Evolutionary conservation across 2,329 filamentous ascomycete species (phyloP).

Genomic region (Nannizzia gypsea): DNA sequence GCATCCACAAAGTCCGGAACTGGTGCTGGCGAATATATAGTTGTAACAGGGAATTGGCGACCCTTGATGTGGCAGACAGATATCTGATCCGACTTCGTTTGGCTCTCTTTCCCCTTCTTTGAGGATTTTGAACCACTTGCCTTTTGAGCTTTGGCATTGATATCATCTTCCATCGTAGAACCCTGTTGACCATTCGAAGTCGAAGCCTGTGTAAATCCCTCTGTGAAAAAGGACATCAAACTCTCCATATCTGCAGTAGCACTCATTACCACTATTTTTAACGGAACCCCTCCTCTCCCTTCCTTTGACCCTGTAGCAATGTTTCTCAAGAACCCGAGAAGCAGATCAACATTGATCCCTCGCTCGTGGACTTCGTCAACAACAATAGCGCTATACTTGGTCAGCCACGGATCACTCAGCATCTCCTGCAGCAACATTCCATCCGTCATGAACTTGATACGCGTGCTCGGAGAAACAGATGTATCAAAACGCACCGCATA

Average conservation of each 20-base stretch:
- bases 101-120: not conserved
- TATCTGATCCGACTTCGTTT: constrained; percentile 21
- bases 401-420: constrained; percentile 67
- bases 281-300: constrained; percentile 56
- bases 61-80: constrained; percentile 63
- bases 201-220: constrained; percentile 17
- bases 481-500: constrained; percentile 95
- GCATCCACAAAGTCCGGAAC: constrained; percentile 73
- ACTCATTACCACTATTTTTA: constrained; percentile 95
- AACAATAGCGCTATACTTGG: constrained; percentile 76
- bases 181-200: not conserved
- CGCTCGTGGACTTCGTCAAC: constrained; percentile 97
- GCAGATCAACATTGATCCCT: constrained; percentile 83
- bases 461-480: constrained; percentile 65
- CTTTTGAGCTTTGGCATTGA: not conserved
- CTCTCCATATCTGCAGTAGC: constrained; percentile 82
- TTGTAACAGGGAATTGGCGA: constrained; percentile 73
- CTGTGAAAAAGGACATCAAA: constrained; percentile 61
- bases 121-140: not conserved
- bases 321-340: constrained; percentile 77
- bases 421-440: constrained; percentile 94
- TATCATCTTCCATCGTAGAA: constrained; percentile 8
- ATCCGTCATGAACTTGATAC: constrained; percentile 89
- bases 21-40: constrained; percentile 60
- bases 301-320: constrained; percentile 50